Percentiles rank a stretch among this genome's conserved stretches.
These are phyloP conservation scores for Serendipita sp. DNA, from an alignment of 768 basidiomycete species.

Conservation along the genomic window DNA sequence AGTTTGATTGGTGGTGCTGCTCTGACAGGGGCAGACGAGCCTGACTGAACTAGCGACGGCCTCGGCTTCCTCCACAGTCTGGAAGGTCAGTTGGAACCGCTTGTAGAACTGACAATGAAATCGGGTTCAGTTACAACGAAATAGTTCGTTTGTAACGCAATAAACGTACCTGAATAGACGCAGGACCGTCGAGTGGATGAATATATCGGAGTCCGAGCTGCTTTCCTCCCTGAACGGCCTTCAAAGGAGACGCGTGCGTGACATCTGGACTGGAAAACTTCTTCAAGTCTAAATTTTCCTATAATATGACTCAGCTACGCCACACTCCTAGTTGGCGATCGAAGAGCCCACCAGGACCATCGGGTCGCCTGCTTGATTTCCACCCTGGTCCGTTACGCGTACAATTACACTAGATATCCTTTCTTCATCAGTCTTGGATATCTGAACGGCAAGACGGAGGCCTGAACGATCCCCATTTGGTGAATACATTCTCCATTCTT, in stretches of 20 bases:
- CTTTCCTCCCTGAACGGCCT: not conserved
- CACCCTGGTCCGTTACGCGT: not conserved
- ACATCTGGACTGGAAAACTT: not conserved
- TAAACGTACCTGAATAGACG: not conserved
- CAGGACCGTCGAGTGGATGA: not conserved
- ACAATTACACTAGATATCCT: not conserved
- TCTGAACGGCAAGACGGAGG: not conserved
- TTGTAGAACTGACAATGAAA: not conserved
- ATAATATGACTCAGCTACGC: not conserved
- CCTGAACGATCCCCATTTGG: not conserved
- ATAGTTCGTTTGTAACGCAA: not conserved
- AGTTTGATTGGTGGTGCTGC: not conserved
- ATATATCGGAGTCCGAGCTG: constrained; percentile 1
- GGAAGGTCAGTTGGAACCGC: constrained; percentile 2
- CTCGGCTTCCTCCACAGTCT: not conserved
- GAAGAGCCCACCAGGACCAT: not conserved
- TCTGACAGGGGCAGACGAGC: not conserved
- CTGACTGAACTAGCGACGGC: not conserved
- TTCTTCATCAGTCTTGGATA: not conserved
- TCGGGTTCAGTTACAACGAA: too few species aligned
- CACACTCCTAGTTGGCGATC: not conserved
- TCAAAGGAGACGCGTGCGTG: not conserved
- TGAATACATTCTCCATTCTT: constrained; percentile 2
- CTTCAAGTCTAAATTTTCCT: not conserved
- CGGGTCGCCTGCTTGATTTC: not conserved